Base-by-base conservation (phyloP, 2,329 filamentous ascomycete genomes). In the Paecilomyces sp. region DNA sequence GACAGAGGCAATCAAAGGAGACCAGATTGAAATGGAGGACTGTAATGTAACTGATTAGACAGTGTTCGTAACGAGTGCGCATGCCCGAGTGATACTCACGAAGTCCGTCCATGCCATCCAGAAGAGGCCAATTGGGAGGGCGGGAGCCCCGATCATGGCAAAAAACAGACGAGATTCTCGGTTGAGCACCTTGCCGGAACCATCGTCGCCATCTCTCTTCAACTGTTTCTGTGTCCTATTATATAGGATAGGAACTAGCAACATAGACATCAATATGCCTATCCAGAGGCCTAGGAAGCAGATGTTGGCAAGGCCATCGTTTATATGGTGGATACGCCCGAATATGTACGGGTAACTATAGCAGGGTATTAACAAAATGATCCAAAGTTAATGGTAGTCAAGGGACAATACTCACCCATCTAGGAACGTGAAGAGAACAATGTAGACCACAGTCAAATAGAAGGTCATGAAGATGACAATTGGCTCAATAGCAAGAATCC, bases 101-200 rank as follows among this genome's bases (percentile, higher is more conserved):
- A 63, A 69, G 47, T 68, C 66, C 0, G 80, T 84, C 83, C 83
- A 86, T 0, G 77, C 83, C 71, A 86, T 82, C 83, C 83, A 86
- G 66, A 86, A 85, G 4, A 85, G 71, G 1, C 74, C 75, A 31
- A 84, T 72, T 0, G 83, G 82, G 4, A 86, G 78, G 0, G 77
- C 70, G 0, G 80, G 77, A 0, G 80, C 77, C 0, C 79, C 78
- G 1, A 83, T 67, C 71, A 85, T 85, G 3, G 78, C 77, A 56
- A 79, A 83, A 77, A 78, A 84, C 0, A 86, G 73, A 3, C 83
- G 74, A 51, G 82, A 81, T 60, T 86, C 84, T 0, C 82, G 82
- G 2, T 77, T 5, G 82, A 68, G 5, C 66, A 63, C 3, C 66
- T 68, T 1, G 75, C 54, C 54, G n/a, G 54, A 73, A 5, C 74